phyloP scores from a whole-genome alignment of 192 early-diverging fungal genomes.

The Rhizoclosmatium globosum region DNA sequence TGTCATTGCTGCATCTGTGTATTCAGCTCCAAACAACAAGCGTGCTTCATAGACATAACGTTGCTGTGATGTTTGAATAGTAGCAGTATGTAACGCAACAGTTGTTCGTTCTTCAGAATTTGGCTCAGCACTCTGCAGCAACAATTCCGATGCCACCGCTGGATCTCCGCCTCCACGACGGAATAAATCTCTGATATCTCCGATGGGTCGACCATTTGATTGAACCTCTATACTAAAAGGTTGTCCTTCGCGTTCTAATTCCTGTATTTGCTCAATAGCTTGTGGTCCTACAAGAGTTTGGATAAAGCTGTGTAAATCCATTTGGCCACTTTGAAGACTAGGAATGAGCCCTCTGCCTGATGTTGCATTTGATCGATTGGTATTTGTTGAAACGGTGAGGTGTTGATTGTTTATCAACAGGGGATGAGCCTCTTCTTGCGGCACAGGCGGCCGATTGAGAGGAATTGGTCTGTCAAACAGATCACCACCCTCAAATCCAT shows the following conservation, averaged over 20 bases:
- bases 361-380: background rate
- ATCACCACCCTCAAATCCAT: conserved; percentile 30
- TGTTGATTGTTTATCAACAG: conserved; percentile 22
- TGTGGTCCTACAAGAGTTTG: conserved; percentile 32
- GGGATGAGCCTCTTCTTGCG: conserved; percentile 29
- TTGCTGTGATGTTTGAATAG: conserved; percentile 44
- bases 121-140: background rate
- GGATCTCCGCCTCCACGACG: conserved; percentile 17
- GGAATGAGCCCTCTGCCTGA: background rate
- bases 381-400: background rate
- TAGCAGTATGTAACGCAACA: conserved; percentile 5
- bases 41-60: conserved; percentile 89
- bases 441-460: conserved; percentile 21
- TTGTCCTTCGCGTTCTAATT: conserved; percentile 19
- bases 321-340: background rate
- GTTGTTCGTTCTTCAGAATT: conserved; percentile 14
- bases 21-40: conserved; percentile 74
- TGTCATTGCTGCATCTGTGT: conserved; percentile 63
- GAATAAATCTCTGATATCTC: conserved; percentile 28
- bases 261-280: conserved; percentile 26
- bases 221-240: conserved; percentile 33
- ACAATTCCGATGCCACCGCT: background rate
- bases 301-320: conserved; percentile 32
- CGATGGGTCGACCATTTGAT: conserved; percentile 24
- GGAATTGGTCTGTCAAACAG: conserved; percentile 29